These are phyloP conservation scores for Botrytis galanthina DNA, from an alignment of 2,329 filamentous ascomycete species.

Conservation along the genomic window DNA sequence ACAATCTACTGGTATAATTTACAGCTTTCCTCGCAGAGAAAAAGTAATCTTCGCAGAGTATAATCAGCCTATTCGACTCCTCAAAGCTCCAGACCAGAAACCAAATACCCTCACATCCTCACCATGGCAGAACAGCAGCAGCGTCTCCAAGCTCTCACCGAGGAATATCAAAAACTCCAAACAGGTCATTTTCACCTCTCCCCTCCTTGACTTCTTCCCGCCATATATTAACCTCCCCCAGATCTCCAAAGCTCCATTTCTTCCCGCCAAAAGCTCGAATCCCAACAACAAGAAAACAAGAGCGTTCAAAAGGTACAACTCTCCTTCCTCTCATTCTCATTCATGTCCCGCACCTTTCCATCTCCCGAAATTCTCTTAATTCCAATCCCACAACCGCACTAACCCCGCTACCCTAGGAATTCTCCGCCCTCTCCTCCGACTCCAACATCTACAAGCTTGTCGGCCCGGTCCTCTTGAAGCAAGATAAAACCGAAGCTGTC, in stretches of 20 bases:
- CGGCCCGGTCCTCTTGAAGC: conserved; percentile 89
- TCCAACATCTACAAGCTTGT: conserved; percentile 95
- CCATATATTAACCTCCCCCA: conserved; percentile 41
- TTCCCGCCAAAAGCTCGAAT: conserved; percentile 86
- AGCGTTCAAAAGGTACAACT: conserved; percentile 73
- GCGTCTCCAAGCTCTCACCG: conserved; percentile 76
- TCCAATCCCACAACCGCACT: not conserved
- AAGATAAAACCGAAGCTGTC: conserved; percentile 86
- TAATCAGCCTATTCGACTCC: not conserved
- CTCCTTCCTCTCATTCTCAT: not conserved
- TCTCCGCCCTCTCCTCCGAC: conserved; percentile 71
- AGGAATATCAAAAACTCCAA: conserved; percentile 85
- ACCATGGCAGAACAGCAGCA: conserved; percentile 73
- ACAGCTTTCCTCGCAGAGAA: not conserved
- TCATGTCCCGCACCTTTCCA: not conserved
- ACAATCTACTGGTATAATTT: not conserved
- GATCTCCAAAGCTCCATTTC: conserved; percentile 76
- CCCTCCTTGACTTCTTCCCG: not conserved
- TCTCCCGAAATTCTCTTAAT: conserved; percentile 23
- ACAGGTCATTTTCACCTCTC: conserved; percentile 54
- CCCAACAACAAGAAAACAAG: conserved; percentile 89
- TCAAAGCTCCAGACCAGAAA: not conserved
- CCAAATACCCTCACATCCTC: not conserved
- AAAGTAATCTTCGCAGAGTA: not conserved
- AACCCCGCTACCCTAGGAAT: conserved; percentile 59